Evolutionary conservation across 1,139 yeast genomes (phyloP).

Genomic region (Nadsonia starkeyi-henricii): DNA sequence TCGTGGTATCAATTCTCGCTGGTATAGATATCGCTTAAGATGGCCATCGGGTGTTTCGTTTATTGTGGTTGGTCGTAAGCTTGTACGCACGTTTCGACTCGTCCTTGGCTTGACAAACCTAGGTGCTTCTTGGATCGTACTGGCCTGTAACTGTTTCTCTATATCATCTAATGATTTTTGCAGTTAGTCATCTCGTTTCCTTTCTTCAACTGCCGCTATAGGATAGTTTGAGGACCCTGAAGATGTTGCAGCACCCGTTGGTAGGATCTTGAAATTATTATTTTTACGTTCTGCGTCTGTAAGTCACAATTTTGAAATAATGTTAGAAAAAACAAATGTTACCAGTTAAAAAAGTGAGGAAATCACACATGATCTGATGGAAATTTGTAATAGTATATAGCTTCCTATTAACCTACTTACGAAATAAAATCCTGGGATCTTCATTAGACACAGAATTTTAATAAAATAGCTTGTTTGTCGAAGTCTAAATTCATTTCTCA

Average conservation of each 20-base stretch:
- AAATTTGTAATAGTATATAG: background rate
- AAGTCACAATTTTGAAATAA: background rate
- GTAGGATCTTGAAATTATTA: constrained; percentile 4
- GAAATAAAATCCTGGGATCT: constrained; percentile 6
- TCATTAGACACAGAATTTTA: background rate
- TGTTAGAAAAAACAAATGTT: too few relatives aligned
- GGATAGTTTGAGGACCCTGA: constrained; percentile 2
- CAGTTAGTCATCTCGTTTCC: constrained; percentile 2
- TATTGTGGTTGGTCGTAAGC: background rate
- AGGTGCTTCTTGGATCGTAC: background rate
- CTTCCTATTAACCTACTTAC: background rate
- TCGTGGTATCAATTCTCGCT: constrained; percentile 1
- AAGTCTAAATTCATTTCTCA: too few relatives aligned
- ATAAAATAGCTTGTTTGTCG: too few relatives aligned
- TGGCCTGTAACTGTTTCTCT: background rate
- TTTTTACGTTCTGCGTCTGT: constrained; percentile 4
- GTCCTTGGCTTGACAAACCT: constrained; percentile 1
- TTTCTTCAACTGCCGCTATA: constrained; percentile 3
- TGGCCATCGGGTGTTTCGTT: constrained; percentile 4
- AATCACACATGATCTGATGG: too few relatives aligned
- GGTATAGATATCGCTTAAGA: constrained; percentile 3
- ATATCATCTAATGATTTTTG: background rate
- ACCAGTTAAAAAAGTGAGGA: too few relatives aligned
- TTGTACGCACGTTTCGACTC: too few relatives aligned
- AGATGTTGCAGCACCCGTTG: constrained; percentile 4